Evolutionary conservation across 2,329 filamentous ascomycete species (phyloP).

Genomic region (Epichloe bromicola): DNA sequence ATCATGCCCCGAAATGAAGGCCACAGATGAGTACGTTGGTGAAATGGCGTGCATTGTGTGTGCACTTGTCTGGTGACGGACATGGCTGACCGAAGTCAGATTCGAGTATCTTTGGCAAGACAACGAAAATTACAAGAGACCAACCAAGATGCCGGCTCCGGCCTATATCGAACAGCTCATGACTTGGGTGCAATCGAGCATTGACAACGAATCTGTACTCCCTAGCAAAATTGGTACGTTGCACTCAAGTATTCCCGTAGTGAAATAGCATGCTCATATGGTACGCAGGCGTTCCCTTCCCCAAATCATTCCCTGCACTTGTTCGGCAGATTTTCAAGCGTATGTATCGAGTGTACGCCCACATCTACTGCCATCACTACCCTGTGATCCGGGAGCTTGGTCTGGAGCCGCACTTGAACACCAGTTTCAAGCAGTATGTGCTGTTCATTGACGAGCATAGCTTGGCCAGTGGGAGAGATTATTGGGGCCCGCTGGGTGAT

Average conservation of each 20-base stretch:
- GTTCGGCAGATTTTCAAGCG: slow-evolving; percentile 97
- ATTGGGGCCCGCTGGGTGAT: slow-evolving; percentile 91
- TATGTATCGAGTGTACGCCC: slow-evolving; percentile 95
- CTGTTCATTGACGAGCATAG: slow-evolving; percentile 96
- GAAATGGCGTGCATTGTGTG: background rate
- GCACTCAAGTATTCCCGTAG: background rate
- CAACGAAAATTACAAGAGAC: slow-evolving; percentile 81
- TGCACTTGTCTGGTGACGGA: background rate
- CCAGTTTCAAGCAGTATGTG: slow-evolving; percentile 99
- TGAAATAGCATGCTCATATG: background rate
- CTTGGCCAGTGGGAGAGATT: slow-evolving; percentile 86
- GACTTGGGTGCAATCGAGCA: slow-evolving; percentile 88
- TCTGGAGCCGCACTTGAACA: slow-evolving; percentile 93
- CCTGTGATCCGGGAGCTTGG: slow-evolving; percentile 90
- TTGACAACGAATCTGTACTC: slow-evolving; percentile 90
- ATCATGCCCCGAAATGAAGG: slow-evolving; percentile 98
- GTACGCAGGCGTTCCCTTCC: slow-evolving; percentile 69
- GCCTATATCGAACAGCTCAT: slow-evolving; percentile 97
- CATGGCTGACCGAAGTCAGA: slow-evolving; percentile 27
- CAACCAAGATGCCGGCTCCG: slow-evolving; percentile 94
- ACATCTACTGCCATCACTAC: slow-evolving; percentile 99
- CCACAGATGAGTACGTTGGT: slow-evolving; percentile 76
- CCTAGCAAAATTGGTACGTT: slow-evolving; percentile 73
- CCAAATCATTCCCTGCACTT: slow-evolving; percentile 77
- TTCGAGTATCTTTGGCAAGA: slow-evolving; percentile 99